These are phyloP conservation scores for Sherardia arvensis DNA, from an alignment of 257 asterid genomes.

Conservation along the genomic window DNA sequence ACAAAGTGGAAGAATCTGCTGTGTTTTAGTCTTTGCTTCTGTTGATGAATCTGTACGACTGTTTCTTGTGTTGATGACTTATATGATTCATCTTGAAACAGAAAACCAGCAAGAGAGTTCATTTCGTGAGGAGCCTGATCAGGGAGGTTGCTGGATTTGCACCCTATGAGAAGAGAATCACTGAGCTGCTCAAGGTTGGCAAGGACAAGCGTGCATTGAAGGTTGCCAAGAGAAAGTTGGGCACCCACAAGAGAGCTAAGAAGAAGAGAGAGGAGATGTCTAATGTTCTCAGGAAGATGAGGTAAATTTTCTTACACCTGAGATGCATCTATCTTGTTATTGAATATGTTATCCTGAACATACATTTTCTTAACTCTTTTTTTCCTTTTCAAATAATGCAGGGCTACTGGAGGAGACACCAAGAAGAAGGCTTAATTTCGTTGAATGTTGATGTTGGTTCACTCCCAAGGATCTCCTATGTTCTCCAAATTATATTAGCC, in stretches of 20 bases:
- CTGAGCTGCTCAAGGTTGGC: conserved; percentile 70
- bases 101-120: conserved; percentile 74
- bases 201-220: conserved; percentile 73
- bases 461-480: conserved; percentile 3
- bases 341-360: background rate
- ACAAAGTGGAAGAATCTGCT: too few species aligned
- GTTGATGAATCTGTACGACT: background rate
- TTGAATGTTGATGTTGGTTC: conserved; percentile 13
- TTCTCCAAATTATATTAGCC: background rate
- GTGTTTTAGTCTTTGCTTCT: background rate
- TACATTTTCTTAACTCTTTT: too few species aligned
- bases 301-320: conserved; percentile 24
- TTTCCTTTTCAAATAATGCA: conserved; percentile 15
- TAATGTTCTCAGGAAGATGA: conserved; percentile 64
- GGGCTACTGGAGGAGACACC: conserved; percentile 94
- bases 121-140: conserved; percentile 49
- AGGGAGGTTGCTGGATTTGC: conserved; percentile 79
- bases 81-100: conserved; percentile 4
- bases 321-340: background rate
- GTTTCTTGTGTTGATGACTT: background rate
- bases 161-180: conserved; percentile 69
- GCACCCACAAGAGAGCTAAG: conserved; percentile 82
- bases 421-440: conserved; percentile 52
- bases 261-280: conserved; percentile 85
- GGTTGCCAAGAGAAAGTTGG: conserved; percentile 73